Base-by-base conservation (phyloP, 495 filamentous ascomycete species). In the Aspergillus bridgeri region DNA sequence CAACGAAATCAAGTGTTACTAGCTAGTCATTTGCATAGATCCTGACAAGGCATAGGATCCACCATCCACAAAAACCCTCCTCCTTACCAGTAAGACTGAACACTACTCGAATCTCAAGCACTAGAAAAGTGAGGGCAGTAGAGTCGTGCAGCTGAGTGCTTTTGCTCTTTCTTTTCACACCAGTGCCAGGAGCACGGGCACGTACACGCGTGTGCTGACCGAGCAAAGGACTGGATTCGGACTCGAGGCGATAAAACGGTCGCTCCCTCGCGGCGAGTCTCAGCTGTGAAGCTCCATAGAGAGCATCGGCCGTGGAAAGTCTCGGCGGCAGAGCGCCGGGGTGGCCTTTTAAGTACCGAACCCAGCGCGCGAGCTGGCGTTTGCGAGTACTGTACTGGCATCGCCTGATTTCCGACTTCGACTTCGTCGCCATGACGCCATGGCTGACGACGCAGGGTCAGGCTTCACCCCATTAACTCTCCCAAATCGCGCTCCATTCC, bases 401-500 rank as follows among this genome's bases (percentile, higher is more conserved):
- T 15, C 33, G 3, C 33, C 33, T 33, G 33, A 4, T 38, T 38
- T 38, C 33, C 17, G 33, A 38, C 5, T 15, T 8, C 3, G 13
- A n/a, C n/a, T n/a, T 38, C 33, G 3, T 13, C 13, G 33, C 33
- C 48, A 27, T 21, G 20, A 20, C 9, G n/a, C n/a, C 44, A 20
- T 47, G 19, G n/a, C 18, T 19, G 44, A 20, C 11, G 19, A 19
- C n/a, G n/a, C n/a, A n/a, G 21, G 44, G 1, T 25, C 17, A 24
- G 13, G 2, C 29, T 5, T 42, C 82, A 86, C 51, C 81, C 67
- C 54, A 81, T 62, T 7, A 95, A 65, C 0, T 86, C 87, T 3
- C 84, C 85, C 19, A 96, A 72, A 68, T 97, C 91, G 57, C 81
- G 83, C 58, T 93, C 91, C 81, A 97, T 89, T 3, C 84, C 86